Conservation (phyloP, 257 asterid genomes). For the Solanum clarkiae region DNA sequence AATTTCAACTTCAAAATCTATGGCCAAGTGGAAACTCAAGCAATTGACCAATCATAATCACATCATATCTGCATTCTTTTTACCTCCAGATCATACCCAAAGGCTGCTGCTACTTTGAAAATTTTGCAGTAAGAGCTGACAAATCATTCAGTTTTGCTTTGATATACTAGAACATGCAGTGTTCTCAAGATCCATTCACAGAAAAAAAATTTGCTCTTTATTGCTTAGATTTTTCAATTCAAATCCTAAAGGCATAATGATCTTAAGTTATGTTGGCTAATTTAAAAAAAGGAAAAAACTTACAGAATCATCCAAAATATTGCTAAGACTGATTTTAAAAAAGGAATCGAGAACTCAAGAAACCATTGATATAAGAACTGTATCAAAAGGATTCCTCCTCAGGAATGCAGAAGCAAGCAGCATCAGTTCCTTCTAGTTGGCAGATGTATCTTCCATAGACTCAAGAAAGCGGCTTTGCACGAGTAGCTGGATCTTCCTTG, state of each 20-base stretch:
- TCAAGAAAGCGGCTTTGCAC: conserved; percentile 59
- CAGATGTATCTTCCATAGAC: neutral
- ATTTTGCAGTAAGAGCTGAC: neutral
- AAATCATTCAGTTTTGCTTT: neutral
- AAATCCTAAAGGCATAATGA: neutral
- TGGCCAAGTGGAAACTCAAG: neutral
- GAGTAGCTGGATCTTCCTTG: conserved; percentile 60
- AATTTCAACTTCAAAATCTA: neutral
- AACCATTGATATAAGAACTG: neutral
- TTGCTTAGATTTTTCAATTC: neutral
- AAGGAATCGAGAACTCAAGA: neutral
- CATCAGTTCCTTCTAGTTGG: neutral
- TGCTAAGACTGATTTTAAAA: neutral
- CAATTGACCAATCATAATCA: neutral
- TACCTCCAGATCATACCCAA: neutral
- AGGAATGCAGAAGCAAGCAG: neutral
- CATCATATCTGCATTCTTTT: neutral
- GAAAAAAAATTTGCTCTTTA: neutral
- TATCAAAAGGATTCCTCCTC: neutral
- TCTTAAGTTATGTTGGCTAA: neutral
- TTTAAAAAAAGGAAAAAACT: neutral
- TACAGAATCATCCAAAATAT: neutral
- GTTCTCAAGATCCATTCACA: neutral
- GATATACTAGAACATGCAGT: neutral
- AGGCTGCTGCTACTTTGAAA: neutral